A percentile compares a stretch with the other conserved stretches of the same genome.
Conservation (phyloP, 805 yeast species). For the Myxozyma udenii region DNA sequence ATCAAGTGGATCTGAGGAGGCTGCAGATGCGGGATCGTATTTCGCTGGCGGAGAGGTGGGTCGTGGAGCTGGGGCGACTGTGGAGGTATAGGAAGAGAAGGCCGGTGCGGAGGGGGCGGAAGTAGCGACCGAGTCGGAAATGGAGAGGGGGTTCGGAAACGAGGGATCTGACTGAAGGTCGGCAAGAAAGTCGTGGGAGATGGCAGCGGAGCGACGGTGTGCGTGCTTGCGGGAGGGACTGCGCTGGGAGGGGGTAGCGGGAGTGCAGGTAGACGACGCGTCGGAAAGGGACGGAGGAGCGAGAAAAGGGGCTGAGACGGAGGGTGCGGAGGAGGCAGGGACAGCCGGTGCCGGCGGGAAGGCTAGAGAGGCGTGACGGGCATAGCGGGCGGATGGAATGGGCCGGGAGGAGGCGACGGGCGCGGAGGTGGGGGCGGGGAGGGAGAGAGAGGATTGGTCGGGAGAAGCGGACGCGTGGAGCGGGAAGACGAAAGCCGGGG, state of each 20-base stretch:
- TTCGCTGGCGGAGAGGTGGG: too few species aligned
- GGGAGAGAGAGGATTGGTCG: not conserved
- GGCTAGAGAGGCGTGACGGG: constrained; percentile 6
- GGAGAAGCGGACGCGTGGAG: constrained; percentile 9
- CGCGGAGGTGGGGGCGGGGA: constrained; percentile 2
- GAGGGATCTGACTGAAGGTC: constrained; percentile 15
- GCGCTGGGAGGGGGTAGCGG: constrained; percentile 3
- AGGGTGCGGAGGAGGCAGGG: constrained; percentile 1
- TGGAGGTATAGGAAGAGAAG: not conserved
- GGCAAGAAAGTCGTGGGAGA: constrained; percentile 76
- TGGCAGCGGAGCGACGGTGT: constrained; percentile 83
- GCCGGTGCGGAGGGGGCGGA: not conserved
- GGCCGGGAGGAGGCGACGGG: constrained; percentile 3
- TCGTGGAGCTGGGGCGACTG: not conserved
- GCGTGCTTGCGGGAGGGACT: constrained; percentile 47
- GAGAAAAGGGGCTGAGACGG: not conserved
- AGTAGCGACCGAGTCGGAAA: constrained; percentile 4
- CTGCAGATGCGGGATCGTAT: not conserved
- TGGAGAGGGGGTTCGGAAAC: constrained; percentile 6
- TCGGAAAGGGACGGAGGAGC: not conserved
- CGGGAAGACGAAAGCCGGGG: constrained; percentile 18
- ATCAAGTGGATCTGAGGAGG: not conserved
- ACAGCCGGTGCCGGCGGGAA: not conserved
- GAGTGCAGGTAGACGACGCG: not conserved
- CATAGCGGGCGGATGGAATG: constrained; percentile 3